Percentiles rank a stretch among this genome's conserved stretches.
These are phyloP conservation scores for Epichloe brachyelytri DNA, from an alignment of 2,329 filamentous ascomycete species.

Conservation along the genomic window DNA sequence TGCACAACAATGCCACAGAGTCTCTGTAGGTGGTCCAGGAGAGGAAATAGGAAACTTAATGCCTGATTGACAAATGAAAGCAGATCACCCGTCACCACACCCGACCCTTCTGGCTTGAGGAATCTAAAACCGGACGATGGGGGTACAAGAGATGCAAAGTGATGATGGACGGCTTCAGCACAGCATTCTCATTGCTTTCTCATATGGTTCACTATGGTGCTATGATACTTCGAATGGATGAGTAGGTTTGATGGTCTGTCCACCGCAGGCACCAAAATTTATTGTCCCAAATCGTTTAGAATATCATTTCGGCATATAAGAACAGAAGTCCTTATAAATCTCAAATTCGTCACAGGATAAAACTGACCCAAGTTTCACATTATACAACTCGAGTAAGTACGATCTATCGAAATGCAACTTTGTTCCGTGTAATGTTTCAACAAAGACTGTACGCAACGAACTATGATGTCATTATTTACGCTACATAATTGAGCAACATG, in stretches of 20 bases:
- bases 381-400: slow-evolving; percentile 17
- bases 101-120: background rate
- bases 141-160: background rate
- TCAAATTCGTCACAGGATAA: no score
- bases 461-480: background rate
- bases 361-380: background rate
- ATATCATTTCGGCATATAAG: no score
- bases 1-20: slow-evolving; percentile 2
- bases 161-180: background rate
- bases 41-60: background rate
- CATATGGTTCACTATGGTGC: no score
- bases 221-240: background rate
- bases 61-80: background rate
- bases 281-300: no score
- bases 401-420: background rate
- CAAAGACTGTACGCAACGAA: background rate
- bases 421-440: no score
- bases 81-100: background rate
- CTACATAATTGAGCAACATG: background rate
- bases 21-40: background rate
- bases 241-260: background rate
- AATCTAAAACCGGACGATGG: background rate
- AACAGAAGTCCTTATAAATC: no score
- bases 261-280: no score
- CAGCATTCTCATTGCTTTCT: background rate